phyloP scores from a whole-genome alignment of 345 rosid species.

The Salix dunnii region DNA sequence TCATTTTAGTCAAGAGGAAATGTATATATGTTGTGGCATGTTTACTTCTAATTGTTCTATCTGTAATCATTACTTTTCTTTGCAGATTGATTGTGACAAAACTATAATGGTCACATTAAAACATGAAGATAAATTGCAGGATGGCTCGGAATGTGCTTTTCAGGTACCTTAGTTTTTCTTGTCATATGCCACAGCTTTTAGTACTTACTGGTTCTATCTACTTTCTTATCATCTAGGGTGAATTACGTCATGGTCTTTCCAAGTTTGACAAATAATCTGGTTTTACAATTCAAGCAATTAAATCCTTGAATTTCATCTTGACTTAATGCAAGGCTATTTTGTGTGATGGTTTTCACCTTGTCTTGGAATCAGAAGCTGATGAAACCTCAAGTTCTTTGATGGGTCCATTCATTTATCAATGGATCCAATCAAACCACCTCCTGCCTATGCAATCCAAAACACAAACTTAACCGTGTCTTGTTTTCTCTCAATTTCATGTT shows the following conservation, averaged over 20 bases:
- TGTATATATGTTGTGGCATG: neutral
- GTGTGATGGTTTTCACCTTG: neutral
- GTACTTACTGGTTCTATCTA: neutral
- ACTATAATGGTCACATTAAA: slow-evolving; percentile 84
- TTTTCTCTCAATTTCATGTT: neutral
- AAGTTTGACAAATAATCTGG: neutral
- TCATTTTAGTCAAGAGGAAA: neutral
- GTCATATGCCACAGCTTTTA: neutral
- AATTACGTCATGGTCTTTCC: neutral
- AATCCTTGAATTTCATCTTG: neutral
- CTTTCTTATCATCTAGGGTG: neutral
- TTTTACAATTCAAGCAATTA: neutral
- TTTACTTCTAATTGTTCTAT: slow-evolving; percentile 10
- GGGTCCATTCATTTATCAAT: neutral
- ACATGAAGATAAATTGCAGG: slow-evolving; percentile 94
- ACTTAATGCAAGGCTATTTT: neutral
- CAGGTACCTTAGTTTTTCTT: slow-evolving; percentile 49
- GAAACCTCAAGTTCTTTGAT: neutral
- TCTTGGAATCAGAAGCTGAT: neutral
- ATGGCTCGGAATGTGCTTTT: slow-evolving; percentile 87
- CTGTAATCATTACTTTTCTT: slow-evolving; percentile 17
- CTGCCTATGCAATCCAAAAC: neutral
- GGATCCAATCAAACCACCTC: neutral
- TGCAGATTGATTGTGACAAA: slow-evolving; percentile 94
- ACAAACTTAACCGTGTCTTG: neutral